These are phyloP conservation scores for Erythrophleum ivorense DNA, from an alignment of 331 rosid species.

Conservation along the genomic window DNA sequence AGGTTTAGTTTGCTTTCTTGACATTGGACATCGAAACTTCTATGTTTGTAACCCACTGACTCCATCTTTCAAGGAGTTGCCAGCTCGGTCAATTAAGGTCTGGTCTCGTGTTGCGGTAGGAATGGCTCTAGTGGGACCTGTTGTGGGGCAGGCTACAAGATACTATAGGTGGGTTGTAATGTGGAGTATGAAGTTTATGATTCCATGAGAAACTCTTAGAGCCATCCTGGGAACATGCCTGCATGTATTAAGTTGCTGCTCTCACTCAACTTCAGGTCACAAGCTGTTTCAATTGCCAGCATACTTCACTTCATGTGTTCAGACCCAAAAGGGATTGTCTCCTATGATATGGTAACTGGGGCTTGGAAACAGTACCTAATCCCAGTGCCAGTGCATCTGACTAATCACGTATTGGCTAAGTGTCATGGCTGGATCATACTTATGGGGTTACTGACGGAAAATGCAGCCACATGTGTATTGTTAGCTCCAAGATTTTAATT, in stretches of 20 bases:
- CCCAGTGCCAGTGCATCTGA: constrained; percentile 72
- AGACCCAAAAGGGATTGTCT: constrained; percentile 80
- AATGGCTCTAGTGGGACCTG: constrained; percentile 65
- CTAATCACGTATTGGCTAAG: constrained; percentile 79
- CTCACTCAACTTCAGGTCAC: constrained; percentile 66
- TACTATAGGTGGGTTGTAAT: constrained; percentile 71
- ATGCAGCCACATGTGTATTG: constrained; percentile 93
- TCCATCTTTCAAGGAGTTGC: constrained; percentile 83
- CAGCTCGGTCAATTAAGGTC: constrained; percentile 68
- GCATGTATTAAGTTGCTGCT: constrained; percentile 68
- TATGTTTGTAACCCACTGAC: constrained; percentile 85
- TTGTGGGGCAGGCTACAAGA: constrained; percentile 65
- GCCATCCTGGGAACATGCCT: constrained; percentile 65
- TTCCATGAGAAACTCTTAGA: constrained; percentile 72
- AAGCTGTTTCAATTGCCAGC: constrained; percentile 64
- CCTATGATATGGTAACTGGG: constrained; percentile 67
- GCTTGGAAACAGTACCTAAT: constrained; percentile 78
- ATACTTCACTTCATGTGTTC: constrained; percentile 76
- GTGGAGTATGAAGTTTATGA: constrained; percentile 86
- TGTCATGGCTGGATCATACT: constrained; percentile 80
- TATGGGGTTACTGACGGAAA: constrained; percentile 83
- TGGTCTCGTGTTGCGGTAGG: constrained; percentile 82
- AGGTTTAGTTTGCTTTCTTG: constrained; percentile 83
- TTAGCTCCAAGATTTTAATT: too few relatives aligned
- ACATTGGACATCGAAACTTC: constrained; percentile 65